Evolutionary conservation across 1,139 yeast species (phyloP), one percentile per base, ranked within the genome.

Genomic region (Cylindricascospora bacillispora): DNA sequence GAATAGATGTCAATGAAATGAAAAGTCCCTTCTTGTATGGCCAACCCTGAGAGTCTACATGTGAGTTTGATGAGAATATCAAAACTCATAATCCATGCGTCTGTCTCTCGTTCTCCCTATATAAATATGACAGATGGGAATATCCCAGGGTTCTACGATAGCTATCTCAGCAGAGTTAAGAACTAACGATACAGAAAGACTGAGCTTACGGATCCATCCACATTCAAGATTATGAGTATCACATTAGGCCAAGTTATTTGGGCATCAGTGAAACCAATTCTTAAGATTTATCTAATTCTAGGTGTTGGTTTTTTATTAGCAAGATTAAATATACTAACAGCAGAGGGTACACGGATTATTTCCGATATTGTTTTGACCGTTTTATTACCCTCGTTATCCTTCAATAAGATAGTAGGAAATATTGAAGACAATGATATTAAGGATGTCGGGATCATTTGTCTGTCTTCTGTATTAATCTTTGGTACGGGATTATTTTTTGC

Each of bases 221-320:
- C n/a, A n/a, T 7, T 7, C 21, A 25, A 27, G 14, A 21, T 5
- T 10, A 63, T 44, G 50, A 56, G 61, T 15, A 39, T 48, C 28
- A 38, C 71, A 1, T 50, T 83, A 25, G 93, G 94, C 10, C 61
- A 67, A 31, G 72, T 82, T 26, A 76, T 86, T 7, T 86, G 80
- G 60, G 66, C 85, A 7, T 70, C 95, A 0, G 86, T 82, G 29
- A 85, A 83, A 59, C 97, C 97, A 13, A 78, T 86, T 38, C 70
- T 85, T 59, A 86, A 86, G 58, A 83, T 86, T 44, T 83, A 85
- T 49, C 56, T 82, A 49, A 79, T 83, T 49, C 73, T 83, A 4
- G 82, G 70, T 3, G 52, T 74, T 21, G 97, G 97, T 7, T 80
- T 66, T 44, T 54, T 59, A 24, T 59, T 82, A 14, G 83, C 93